Evolutionary conservation across 1,284 basidiomycete genomes (phyloP).

Genomic region (Amylostereum areolatum): DNA sequence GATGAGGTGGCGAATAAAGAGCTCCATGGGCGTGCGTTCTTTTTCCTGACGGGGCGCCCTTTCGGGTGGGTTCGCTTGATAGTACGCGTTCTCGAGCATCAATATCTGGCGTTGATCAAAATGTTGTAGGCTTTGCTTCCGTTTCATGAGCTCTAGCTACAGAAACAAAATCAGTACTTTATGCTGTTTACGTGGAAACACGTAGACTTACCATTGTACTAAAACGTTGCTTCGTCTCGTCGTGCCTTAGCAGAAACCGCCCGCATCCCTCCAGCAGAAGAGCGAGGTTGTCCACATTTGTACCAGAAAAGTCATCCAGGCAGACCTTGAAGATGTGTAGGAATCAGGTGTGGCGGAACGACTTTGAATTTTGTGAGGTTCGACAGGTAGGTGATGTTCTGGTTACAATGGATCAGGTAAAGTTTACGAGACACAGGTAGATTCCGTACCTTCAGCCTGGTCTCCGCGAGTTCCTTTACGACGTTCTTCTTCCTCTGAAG

Average conservation of each 20-base stretch:
- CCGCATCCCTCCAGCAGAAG: constrained; percentile 93
- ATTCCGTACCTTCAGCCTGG: constrained; percentile 68
- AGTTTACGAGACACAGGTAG: background rate
- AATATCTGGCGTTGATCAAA: constrained; percentile 88
- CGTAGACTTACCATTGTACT: constrained; percentile 59
- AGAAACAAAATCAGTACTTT: constrained; percentile 10
- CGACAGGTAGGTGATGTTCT: constrained; percentile 88
- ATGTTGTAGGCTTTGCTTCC: constrained; percentile 90
- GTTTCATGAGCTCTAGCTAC: constrained; percentile 88
- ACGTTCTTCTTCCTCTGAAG: constrained; percentile 93
- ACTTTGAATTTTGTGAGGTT: constrained; percentile 95
- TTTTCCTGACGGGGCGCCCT: constrained; percentile 82
- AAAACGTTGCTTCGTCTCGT: constrained; percentile 85
- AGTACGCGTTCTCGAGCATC: constrained; percentile 96
- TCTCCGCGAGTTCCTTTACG: constrained; percentile 82
- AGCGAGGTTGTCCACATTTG: constrained; percentile 92
- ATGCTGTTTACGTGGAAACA: constrained; percentile 2
- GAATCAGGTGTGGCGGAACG: constrained; percentile 91
- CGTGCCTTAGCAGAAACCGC: constrained; percentile 82
- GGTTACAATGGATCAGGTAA: constrained; percentile 4
- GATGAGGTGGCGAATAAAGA: constrained; percentile 90
- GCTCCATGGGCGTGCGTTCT: constrained; percentile 81
- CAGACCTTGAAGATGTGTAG: constrained; percentile 96
- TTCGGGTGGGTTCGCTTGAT: constrained; percentile 98
- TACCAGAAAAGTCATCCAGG: constrained; percentile 89